Base-by-base conservation (phyloP, 1,284 basidiomycete species). In the Melampsora americana region DNA sequence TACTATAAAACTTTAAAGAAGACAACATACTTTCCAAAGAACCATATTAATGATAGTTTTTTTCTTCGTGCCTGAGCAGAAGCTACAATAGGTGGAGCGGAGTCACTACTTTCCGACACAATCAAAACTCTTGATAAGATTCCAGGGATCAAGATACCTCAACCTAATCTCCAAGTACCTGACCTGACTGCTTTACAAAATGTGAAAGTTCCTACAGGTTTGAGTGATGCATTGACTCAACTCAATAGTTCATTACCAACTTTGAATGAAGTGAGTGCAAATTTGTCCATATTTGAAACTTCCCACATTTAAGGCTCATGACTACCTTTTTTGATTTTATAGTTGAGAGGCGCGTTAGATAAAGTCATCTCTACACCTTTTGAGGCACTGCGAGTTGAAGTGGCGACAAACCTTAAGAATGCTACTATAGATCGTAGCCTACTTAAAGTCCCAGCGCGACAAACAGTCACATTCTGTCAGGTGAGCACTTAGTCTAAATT, bases 161-260 rank as follows among this genome's bases (percentile, higher is more conserved):
- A 50, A 48, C 66, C 77, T 50, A 30, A 59, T 7, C 46, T 77
- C 32, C 32, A 50, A 5, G 23, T 70, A 35, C 71, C 69, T 50
- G 39, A 53, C 26, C 53, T 79, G n/a, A 62, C 78, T 9, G 80
- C 80, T 20, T 66, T 82, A 35, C 72, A 80, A 56, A 81, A 82
- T 64, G 74, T 82, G n/a, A 77, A 77, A 1, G 69, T 82, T 28
- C 81, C 81, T 16, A 79, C 79, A 46, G 77, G 77, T 60, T 79
- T 82, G 61, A 70, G 79, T 44, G 79, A 80, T 48, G 75, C 78
- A 5, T 72, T 81, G 44, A 30, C 77, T 30, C 78, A 77, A 26
- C 77, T 81, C 20, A 81, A 81, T 69, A 70, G 77, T 7, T 79
- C 78, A 12, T 76, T 82, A 1, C 81, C 81, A 7, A 81, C 81